Base-by-base conservation (phyloP, 2,329 filamentous ascomycete genomes). In the Pseudogymnoascus sp. region DNA sequence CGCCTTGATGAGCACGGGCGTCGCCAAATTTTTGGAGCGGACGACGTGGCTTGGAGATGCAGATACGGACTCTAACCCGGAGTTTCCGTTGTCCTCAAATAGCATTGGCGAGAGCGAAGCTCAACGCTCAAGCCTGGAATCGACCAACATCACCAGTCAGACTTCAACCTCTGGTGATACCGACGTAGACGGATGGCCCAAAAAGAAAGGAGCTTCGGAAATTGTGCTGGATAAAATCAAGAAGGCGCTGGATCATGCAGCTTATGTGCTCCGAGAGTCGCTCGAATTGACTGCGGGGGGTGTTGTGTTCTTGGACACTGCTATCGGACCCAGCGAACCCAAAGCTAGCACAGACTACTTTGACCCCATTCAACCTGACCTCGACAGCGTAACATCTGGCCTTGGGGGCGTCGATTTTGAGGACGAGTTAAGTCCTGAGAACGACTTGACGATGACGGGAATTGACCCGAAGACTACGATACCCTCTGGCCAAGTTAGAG, bases 251-350 rank as follows among this genome's bases (percentile, higher is more conserved):
- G 66, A 71, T 54, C 63, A 67, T 37, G 69, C 69, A 9, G 69
- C 70, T 6, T 61, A 67, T 11, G 68, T 70, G 21, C 62, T 71
- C 21, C 64, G 66, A 33, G 68, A 70, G 44, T 70, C 68, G 54
- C 60, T 71, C 2, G 70, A 71, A 60, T 60, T 71, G 13, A 64
- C 58, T 5, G 65, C 63, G 50, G 70, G 70, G 8, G 69, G 69
- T 3, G 68, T 70, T 35, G 66, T 68, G 1, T 71, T 71, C 44
- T 61, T 71, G 10, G 69, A 70, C 54, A 66, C 67, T 8, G 61
- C 68, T n/a, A 57, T 65, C 29, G 64, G 66, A 1, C 66, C 66
- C 36, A 63, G 62, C 5, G 65, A 66, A 15, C 59, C 47, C 40
- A 64, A 62, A 5, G 60, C 60, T 17, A 62, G 17, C 2, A 62